Percentiles rank a stretch among this genome's conserved stretches.
These are phyloP conservation scores for Acer negundo DNA, from an alignment of 345 rosid species.

Conservation along the genomic window DNA sequence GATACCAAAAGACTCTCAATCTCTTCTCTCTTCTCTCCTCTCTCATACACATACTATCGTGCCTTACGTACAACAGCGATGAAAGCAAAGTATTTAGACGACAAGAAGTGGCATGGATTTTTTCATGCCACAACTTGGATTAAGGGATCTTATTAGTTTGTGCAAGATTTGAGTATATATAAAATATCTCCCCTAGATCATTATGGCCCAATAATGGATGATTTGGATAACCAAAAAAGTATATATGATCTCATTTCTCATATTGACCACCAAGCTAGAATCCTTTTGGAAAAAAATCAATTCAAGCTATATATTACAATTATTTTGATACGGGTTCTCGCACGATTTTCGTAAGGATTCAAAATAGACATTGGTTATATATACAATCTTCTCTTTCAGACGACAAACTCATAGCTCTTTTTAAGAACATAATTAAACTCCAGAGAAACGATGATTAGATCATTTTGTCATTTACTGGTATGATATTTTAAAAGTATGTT, in stretches of 20 bases:
- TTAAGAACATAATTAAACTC: too few relatives aligned
- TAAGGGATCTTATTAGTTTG: neutral
- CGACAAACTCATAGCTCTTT: too few relatives aligned
- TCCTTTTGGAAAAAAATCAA: neutral
- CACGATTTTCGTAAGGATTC: too few relatives aligned
- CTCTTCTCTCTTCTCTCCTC: neutral
- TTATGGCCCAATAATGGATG: neutral
- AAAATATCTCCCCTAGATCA: neutral
- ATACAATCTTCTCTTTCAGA: too few relatives aligned
- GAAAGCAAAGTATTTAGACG: conserved; percentile 19
- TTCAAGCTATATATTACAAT: neutral
- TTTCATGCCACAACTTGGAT: conserved; percentile 1
- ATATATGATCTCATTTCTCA: neutral
- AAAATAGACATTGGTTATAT: too few relatives aligned
- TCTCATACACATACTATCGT: neutral
- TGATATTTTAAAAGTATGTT: too few relatives aligned
- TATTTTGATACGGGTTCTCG: too few relatives aligned
- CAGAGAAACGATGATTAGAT: too few relatives aligned
- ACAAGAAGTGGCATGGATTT: conserved; percentile 4
- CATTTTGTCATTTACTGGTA: too few relatives aligned
- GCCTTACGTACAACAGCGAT: conserved; percentile 25
- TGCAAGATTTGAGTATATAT: neutral
- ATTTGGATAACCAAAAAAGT: neutral
- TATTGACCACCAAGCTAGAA: neutral
- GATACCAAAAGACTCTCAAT: conserved; percentile 6